These are phyloP conservation scores for Solanum medicagineum DNA, from an alignment of 257 asterid genomes.

Conservation along the genomic window DNA sequence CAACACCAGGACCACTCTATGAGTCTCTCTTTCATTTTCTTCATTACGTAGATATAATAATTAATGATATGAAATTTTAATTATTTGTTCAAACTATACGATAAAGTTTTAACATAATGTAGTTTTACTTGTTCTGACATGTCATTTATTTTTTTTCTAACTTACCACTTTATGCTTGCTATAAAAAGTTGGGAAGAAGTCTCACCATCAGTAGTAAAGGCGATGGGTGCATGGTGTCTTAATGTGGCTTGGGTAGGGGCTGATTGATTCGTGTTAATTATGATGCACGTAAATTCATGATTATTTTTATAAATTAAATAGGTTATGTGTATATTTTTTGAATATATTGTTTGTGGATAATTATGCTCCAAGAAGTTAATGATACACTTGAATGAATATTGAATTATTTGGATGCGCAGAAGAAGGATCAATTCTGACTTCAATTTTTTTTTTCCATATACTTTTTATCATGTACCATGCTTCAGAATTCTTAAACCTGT, in stretches of 20 bases:
- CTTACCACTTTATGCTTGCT: neutral
- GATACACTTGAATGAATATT: neutral
- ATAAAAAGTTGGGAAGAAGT: neutral
- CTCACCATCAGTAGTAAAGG: no score
- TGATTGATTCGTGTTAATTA: neutral
- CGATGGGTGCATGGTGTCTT: neutral
- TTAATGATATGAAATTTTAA: neutral
- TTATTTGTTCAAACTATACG: neutral
- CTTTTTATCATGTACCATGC: neutral
- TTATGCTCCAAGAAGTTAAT: neutral
- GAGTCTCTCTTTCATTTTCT: neutral
- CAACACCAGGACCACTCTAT: neutral
- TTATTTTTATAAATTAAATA: neutral
- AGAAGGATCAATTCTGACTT: neutral
- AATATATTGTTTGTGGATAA: neutral
- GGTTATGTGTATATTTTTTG: neutral
- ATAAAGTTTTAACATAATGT: no score
- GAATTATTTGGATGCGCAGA: neutral
- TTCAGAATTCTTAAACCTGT: neutral
- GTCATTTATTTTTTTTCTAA: neutral
- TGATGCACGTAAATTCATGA: neutral
- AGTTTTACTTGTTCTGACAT: neutral
- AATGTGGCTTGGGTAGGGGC: neutral
- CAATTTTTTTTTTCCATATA: neutral
- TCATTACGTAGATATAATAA: neutral